Base-by-base conservation (phyloP, 768 basidiomycete species). In the Phlebiopsis flavidoalba region DNA sequence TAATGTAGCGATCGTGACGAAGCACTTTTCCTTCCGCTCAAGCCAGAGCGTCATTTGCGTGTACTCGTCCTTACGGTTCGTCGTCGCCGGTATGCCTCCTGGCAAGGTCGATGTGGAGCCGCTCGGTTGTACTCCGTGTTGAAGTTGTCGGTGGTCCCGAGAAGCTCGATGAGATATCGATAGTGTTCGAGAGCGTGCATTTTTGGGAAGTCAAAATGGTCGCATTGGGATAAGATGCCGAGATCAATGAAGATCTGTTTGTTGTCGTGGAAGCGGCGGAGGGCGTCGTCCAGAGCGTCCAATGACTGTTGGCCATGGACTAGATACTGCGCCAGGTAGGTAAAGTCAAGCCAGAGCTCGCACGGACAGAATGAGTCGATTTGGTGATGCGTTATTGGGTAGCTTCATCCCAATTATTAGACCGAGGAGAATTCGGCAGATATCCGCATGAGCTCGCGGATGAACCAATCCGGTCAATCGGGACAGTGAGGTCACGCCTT, bases 391-490 rank as follows among this genome's bases (percentile, higher is more conserved):
- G n/a, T n/a, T n/a, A n/a, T n/a, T n/a, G n/a, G n/a, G 19, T 21
- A 17, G 10, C 35, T 35, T 21, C 21, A 11, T 11, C 53, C 53
- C 10, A 66, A 56, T 26, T 71, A 12, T 0, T 69, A 60, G 6
- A 68, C 67, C 8, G 72, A 53, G 50, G 70, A 66, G 0, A 68
- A 63, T 26, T 67, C 62, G 59, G 66, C 60, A n/a, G n/a, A n/a
- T 62, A 69, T 68, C 19, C 68, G 65, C 50, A 77, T 76, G 57
- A 74, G 68, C 63, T 82, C 77, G 0, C 63, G 69, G n/a, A n/a
- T n/a, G n/a, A n/a, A n/a, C n/a, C n/a, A n/a, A n/a, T 0, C 79
- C 79, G 0, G 78, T 79, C 77, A 76, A 78, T 55, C 79, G 78
- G 3, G 74, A 69, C 0, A 76, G 26, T 0, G 73, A 76, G 21